Conservation (phyloP, 352 stramenopile species). For the Blastocystis sp. region DNA sequence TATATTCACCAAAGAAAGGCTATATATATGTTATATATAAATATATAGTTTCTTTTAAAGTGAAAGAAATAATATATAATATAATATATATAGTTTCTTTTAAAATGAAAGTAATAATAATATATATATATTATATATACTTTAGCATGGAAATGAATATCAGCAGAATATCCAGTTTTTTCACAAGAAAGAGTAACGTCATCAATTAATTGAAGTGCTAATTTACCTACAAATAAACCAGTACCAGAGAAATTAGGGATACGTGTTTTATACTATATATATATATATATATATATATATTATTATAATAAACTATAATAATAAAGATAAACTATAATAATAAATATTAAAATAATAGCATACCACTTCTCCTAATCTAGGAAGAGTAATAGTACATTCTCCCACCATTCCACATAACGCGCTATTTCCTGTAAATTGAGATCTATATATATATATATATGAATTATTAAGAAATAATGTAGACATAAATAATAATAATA, state of each 20-base stretch:
- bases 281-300: no score
- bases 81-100: no score
- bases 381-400: constrained; percentile 7
- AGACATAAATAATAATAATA: no score
- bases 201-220: constrained; percentile 19
- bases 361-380: constrained; percentile 16
- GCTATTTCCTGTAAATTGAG: constrained; percentile 24
- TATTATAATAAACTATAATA: no score
- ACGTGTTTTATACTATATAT: constrained; percentile 14
- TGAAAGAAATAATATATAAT: no score
- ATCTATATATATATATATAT: no score
- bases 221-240: constrained; percentile 12
- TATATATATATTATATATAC: not conserved
- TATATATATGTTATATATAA: no score
- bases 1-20: constrained; percentile 8
- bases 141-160: constrained; percentile 29
- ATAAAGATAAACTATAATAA: no score
- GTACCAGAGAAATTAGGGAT: constrained; percentile 7
- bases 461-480: no score
- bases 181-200: not conserved
- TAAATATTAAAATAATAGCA: not conserved
- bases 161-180: constrained; percentile 12
- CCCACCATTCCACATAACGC: constrained; percentile 9
- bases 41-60: no score
- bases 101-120: no score